These are phyloP conservation scores for Hypomontagnella monticulosa DNA, from an alignment of 495 filamentous ascomycete species.

Conservation along the genomic window DNA sequence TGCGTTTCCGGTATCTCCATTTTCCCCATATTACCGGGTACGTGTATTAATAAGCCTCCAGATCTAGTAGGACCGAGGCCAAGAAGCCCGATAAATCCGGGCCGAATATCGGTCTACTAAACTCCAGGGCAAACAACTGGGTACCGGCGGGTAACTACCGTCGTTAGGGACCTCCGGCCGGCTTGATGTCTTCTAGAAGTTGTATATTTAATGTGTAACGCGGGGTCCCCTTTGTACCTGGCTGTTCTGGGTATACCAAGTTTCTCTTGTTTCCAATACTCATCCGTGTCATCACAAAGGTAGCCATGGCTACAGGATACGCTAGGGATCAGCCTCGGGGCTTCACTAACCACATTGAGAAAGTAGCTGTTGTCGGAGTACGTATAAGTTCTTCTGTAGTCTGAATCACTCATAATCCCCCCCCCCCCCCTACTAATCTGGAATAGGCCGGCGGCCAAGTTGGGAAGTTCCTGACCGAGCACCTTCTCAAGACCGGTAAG, in stretches of 20 bases:
- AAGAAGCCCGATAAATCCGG: conserved; percentile 1
- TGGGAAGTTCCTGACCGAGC: conserved; percentile 58
- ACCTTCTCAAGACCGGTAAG: conserved; percentile 53
- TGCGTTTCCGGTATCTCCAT: no score
- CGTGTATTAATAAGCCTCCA: no score
- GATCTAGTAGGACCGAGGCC: no score
- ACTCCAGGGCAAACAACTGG: neutral
- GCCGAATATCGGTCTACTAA: neutral
- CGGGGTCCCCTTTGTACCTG: neutral
- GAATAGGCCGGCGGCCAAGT: conserved; percentile 60
- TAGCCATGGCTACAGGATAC: conserved; percentile 32
- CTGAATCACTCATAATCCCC: neutral
- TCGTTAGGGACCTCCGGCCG: no score
- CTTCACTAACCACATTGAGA: conserved; percentile 50
- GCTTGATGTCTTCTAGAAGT: neutral
- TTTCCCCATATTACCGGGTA: neutral
- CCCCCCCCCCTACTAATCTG: neutral
- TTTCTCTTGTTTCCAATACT: neutral
- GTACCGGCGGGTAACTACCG: neutral
- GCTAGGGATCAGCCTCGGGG: conserved; percentile 10
- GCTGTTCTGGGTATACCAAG: neutral
- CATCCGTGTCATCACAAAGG: conserved; percentile 37
- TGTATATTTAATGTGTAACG: neutral
- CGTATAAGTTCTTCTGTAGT: conserved; percentile 12
- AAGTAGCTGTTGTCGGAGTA: conserved; percentile 57